These are phyloP conservation scores for Vaccinium macrocarpon DNA, from an alignment of 148 eudicot genomes.

Conservation along the genomic window DNA sequence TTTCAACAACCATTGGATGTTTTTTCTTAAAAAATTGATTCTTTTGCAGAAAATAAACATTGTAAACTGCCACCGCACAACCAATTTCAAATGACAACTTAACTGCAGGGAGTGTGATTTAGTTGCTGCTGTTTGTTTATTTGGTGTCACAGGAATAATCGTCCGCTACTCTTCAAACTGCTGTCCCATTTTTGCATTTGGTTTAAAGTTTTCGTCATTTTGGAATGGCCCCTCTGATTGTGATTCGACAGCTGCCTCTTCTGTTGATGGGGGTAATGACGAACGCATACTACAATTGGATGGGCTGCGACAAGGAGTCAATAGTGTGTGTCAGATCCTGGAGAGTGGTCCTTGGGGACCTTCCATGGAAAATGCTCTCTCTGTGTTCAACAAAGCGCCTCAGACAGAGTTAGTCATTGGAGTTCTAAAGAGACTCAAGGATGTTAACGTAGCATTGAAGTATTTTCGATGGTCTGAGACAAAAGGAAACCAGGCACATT, in stretches of 20 bases:
- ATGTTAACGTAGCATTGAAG: constrained; percentile 56
- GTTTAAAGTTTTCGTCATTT: constrained; percentile 33
- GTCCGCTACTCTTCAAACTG: constrained; percentile 14
- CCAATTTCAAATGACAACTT: not conserved
- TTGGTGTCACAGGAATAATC: constrained; percentile 30
- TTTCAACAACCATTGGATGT: not conserved
- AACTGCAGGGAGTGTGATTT: not conserved
- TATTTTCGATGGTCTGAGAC: constrained; percentile 86
- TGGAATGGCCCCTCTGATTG: constrained; percentile 33
- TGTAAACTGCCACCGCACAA: not conserved
- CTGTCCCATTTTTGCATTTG: constrained; percentile 16
- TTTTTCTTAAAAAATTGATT: not conserved
- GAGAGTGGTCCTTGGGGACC: constrained; percentile 81
- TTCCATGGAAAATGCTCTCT: constrained; percentile 55
- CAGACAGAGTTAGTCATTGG: constrained; percentile 52
- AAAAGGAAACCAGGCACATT: constrained; percentile 49
- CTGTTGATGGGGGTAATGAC: constrained; percentile 23
- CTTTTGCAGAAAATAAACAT: not conserved
- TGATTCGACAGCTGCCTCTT: constrained; percentile 15
- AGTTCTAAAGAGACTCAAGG: constrained; percentile 65
- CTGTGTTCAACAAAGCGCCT: constrained; percentile 36
- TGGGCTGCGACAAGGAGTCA: constrained; percentile 36
- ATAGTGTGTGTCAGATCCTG: constrained; percentile 60
- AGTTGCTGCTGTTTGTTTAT: not conserved
- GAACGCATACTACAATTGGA: constrained; percentile 32